Percentiles rank a stretch among this genome's conserved stretches.
phyloP scores from a whole-genome alignment of 2,329 filamentous ascomycete species.

The Fusarium pseudograminearum region DNA sequence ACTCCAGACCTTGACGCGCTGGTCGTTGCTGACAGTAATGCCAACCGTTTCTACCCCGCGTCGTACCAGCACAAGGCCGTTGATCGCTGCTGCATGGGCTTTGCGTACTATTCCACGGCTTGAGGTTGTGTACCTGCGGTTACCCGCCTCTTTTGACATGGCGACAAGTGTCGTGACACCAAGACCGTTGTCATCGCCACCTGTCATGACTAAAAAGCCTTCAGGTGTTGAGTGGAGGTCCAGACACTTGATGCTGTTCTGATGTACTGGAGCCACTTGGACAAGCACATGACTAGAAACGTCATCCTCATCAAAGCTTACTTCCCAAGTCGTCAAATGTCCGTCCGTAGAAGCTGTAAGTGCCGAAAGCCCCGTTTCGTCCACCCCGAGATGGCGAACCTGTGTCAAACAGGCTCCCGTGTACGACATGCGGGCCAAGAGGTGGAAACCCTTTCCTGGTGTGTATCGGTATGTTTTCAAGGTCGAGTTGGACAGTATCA shows the following conservation, averaged over 20 bases:
- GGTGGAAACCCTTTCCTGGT: constrained; percentile 56
- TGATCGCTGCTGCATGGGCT: constrained; percentile 80
- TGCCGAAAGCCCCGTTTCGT: constrained; percentile 54
- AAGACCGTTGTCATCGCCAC: constrained; percentile 89
- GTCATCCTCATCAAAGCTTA: constrained; percentile 18
- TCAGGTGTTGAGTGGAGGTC: constrained; percentile 55
- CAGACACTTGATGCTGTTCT: constrained; percentile 81
- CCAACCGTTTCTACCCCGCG: constrained; percentile 45
- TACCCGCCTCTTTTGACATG: constrained; percentile 28
- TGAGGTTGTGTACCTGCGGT: constrained; percentile 41
- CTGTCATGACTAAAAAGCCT: constrained; percentile 72
- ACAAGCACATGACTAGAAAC: constrained; percentile 45
- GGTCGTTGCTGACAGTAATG: constrained; percentile 69
- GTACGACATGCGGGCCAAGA: constrained; percentile 69
- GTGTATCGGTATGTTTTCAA: constrained; percentile 71
- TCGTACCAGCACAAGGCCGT: constrained; percentile 61
- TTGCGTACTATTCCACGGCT: constrained; percentile 52
- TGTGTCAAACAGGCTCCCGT: constrained; percentile 83
- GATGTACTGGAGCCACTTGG: constrained; percentile 70
- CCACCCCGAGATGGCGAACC: constrained; percentile 57
- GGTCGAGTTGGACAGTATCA: constrained; percentile 87
- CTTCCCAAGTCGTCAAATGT: constrained; percentile 61
- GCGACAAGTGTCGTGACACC: constrained; percentile 61
- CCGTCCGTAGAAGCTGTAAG: constrained; percentile 87
- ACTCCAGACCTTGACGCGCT: constrained; percentile 68